Evolutionary conservation across 768 basidiomycete genomes (phyloP).

Genomic region (Naganishia vishniacii): DNA sequence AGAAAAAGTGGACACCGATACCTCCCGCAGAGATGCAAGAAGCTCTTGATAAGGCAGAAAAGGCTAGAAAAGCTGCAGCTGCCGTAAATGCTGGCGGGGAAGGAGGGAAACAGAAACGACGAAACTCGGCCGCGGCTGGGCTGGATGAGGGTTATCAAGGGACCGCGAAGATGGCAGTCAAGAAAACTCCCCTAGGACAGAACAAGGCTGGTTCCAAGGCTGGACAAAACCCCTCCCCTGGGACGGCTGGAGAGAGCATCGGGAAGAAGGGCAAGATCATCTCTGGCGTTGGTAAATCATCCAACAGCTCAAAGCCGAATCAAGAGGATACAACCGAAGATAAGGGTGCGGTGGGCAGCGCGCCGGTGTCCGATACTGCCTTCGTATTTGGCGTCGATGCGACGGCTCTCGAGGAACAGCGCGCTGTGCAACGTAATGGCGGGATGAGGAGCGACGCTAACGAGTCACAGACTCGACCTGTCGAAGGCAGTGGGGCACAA

Average conservation of each 20-base stretch:
- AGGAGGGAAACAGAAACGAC: conserved; percentile 18
- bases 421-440: too few relatives aligned
- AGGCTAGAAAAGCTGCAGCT: conserved; percentile 15
- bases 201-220: conserved; percentile 1
- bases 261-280: conserved; percentile 17
- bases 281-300: background rate
- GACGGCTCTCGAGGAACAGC: too few relatives aligned
- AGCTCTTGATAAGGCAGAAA: conserved; percentile 51
- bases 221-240: background rate
- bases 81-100: conserved; percentile 16
- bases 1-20: conserved; percentile 61
- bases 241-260: background rate
- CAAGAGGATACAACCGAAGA: background rate
- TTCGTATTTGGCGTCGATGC: too few relatives aligned
- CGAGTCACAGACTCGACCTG: too few relatives aligned
- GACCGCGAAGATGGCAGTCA: background rate
- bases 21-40: conserved; percentile 58
- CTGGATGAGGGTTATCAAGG: background rate
- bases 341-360: background rate
- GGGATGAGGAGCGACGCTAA: too few relatives aligned
- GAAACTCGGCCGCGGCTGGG: background rate
- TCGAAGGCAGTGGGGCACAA: too few relatives aligned
- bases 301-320: background rate
- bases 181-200: conserved; percentile 2
- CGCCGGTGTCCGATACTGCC: too few relatives aligned